Conservation (phyloP, 441 rosid genomes). For the Euphorbia celastroides region DNA sequence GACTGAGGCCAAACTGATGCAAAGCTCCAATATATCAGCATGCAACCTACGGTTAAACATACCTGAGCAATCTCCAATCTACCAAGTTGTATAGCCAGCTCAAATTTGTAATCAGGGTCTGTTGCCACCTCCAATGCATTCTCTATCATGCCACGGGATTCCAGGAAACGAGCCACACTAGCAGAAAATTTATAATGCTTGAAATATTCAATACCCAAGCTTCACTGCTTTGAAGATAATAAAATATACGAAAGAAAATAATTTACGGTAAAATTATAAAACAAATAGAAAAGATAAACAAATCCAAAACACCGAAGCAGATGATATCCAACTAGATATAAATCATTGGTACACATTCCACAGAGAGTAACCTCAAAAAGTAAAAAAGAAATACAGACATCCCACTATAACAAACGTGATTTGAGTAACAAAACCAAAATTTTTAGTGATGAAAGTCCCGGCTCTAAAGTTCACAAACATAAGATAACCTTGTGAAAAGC, state of each 20-base stretch:
- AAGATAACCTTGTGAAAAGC: too few relatives aligned
- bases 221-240: neutral
- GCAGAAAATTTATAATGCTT: conserved; percentile 22
- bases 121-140: conserved; percentile 95
- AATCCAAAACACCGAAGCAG: neutral
- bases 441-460: neutral
- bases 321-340: neutral
- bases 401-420: neutral
- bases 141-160: conserved; percentile 95
- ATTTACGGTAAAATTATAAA: neutral
- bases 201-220: conserved; percentile 11
- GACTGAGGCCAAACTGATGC: conserved; percentile 11
- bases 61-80: conserved; percentile 90
- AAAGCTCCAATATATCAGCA: conserved; percentile 6
- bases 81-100: conserved; percentile 93
- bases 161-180: conserved; percentile 97
- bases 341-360: neutral
- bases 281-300: neutral
- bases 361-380: neutral
- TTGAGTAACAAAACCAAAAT: neutral
- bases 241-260: conserved; percentile 1
- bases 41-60: conserved; percentile 16
- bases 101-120: conserved; percentile 97
- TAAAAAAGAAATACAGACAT: neutral
- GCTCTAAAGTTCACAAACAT: neutral